Base-by-base conservation (phyloP, 2,329 filamentous ascomycete species). In the Celoporthe dispersa region DNA sequence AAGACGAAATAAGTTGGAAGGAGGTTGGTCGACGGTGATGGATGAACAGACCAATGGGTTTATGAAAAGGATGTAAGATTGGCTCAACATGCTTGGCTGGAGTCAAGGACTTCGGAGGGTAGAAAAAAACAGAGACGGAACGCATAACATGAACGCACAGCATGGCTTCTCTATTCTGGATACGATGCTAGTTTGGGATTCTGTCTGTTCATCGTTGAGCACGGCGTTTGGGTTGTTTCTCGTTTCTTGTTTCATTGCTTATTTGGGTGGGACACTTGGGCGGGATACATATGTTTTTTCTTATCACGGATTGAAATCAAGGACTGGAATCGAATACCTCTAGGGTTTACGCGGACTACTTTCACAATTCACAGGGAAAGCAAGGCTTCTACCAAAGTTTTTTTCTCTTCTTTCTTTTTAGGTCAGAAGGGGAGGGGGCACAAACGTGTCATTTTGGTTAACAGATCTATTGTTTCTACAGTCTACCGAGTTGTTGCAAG, bases 181-280 rank as follows among this genome's bases (percentile, higher is more conserved):
- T 28, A 53, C 33, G 31, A 57, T 57, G 33, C 8, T 41, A 39
- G 48, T 55, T 41, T 44, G 60, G 33, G n/a, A 44, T 22, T 66
- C 25, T 57, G 60, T 66, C n/a, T 57, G 12, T 31, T 39, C 44
- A 64, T 33, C 33, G 11, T 14, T 31, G 39, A 66, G 48, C 64
- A 66, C 19, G 64, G 64, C 44, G 64, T 66, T 39, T 1, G 14
- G 48, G 28, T 35, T 3, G 51, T n/a, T 19, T 25, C 4, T 53
- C 28, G 25, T 33, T 28, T 65, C 16, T 25, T n/a, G 1, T 35
- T n/a, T 55, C 51, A 6, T 39, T 39, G 7, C 35, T 7, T 41
- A 37, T 5, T 41, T n/a, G 22, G 44, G 44, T n/a, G 11, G 19
- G 44, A n/a, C 22, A 19, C 16, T 25, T 25, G 19, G 57, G 33